phyloP scores from a whole-genome alignment of 2,329 filamentous ascomycete species.

The Scedosporium dehoogii region DNA sequence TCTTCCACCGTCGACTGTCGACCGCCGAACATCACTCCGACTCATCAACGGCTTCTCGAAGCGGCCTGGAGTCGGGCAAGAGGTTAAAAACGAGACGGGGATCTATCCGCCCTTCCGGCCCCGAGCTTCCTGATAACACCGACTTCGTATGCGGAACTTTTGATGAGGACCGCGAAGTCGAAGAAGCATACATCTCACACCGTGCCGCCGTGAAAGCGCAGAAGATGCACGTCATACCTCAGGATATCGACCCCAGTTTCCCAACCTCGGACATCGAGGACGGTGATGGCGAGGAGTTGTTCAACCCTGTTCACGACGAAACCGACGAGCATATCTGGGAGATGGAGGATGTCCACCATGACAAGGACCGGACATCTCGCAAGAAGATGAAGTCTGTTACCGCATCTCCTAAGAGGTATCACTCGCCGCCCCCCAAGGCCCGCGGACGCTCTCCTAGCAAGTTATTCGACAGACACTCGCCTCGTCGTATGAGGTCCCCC shows the following conservation, averaged over 20 bases:
- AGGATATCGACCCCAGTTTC: slow-evolving; percentile 96
- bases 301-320: slow-evolving; percentile 44
- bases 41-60: slow-evolving; percentile 46
- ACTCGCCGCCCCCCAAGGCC: slow-evolving; percentile 28
- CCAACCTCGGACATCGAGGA: slow-evolving; percentile 88
- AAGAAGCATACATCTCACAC: slow-evolving; percentile 83
- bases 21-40: slow-evolving; percentile 40
- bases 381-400: slow-evolving; percentile 35
- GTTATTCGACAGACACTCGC: slow-evolving; percentile 59
- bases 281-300: slow-evolving; percentile 64
- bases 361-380: slow-evolving; percentile 38
- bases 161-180: slow-evolving; percentile 89
- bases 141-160: slow-evolving; percentile 98
- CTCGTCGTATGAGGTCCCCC: slow-evolving; percentile 60
- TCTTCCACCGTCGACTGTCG: background rate
- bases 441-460: slow-evolving; percentile 41
- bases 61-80: slow-evolving; percentile 20
- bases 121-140: slow-evolving; percentile 89
- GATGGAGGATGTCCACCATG: slow-evolving; percentile 55
- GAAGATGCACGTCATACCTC: slow-evolving; percentile 77
- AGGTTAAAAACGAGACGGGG: background rate
- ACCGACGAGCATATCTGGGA: slow-evolving; percentile 62
- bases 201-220: slow-evolving; percentile 71
- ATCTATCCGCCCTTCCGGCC: slow-evolving; percentile 57
- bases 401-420: slow-evolving; percentile 31